These are phyloP conservation scores for Psilocybe tampanensis DNA, from an alignment of 768 basidiomycete species.

Conservation along the genomic window DNA sequence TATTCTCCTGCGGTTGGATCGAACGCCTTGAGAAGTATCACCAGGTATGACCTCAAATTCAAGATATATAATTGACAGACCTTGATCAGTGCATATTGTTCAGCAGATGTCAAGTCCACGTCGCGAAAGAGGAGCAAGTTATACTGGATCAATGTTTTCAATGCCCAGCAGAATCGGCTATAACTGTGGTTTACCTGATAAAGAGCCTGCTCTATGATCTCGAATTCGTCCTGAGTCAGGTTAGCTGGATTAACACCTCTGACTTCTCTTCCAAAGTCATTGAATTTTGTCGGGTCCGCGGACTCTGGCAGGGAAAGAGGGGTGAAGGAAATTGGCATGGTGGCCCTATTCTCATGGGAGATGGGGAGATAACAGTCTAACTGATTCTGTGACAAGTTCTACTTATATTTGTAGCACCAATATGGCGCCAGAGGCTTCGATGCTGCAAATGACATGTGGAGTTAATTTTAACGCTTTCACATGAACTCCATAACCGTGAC, in stretches of 20 bases:
- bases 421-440: too few species aligned
- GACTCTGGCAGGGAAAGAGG: conserved; percentile 70
- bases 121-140: conserved; percentile 74
- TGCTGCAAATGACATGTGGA: too few species aligned
- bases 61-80: conserved; percentile 32
- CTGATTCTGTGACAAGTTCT: too few species aligned
- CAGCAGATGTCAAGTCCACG: conserved; percentile 69
- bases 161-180: background rate
- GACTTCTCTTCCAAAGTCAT: conserved; percentile 74
- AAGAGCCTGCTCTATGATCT: conserved; percentile 64
- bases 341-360: background rate
- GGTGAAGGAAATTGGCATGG: conserved; percentile 23
- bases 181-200: conserved; percentile 61
- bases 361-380: too few species aligned
- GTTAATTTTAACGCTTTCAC: too few species aligned
- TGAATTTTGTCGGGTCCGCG: conserved; percentile 68
- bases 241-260: conserved; percentile 66
- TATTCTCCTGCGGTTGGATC: conserved; percentile 63
- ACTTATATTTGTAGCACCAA: too few species aligned
- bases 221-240: conserved; percentile 61
- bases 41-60: background rate
- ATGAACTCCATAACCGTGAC: too few species aligned
- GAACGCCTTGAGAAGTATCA: conserved; percentile 56
- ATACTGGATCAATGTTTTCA: conserved; percentile 44
- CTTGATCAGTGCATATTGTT: conserved; percentile 84